phyloP scores from a whole-genome alignment of 108 stramenopile genomes.

The Cafeteria roenbergensis region DNA sequence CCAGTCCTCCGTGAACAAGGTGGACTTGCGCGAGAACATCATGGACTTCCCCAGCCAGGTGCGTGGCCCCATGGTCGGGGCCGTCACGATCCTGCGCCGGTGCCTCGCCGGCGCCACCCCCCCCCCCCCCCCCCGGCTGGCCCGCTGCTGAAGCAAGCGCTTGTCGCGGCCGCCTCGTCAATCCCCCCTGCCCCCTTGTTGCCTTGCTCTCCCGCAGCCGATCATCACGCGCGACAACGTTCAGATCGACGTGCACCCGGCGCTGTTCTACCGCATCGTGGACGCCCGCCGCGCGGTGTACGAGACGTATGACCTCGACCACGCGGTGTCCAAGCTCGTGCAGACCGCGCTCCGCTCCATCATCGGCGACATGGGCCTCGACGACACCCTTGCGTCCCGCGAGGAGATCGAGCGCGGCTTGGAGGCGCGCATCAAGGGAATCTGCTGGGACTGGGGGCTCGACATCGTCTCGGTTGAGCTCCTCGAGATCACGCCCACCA shows the following conservation, averaged over 20 bases:
- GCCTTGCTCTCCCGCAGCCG: no score
- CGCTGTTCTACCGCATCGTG: neutral
- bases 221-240: slow-evolving; percentile 13
- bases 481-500: slow-evolving; percentile 6
- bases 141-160: no score
- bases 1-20: neutral
- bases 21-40: slow-evolving; percentile 4
- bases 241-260: slow-evolving; percentile 2
- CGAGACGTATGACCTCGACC: slow-evolving; percentile 1
- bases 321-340: slow-evolving; percentile 6
- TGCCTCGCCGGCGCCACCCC: no score
- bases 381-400: slow-evolving; percentile 10
- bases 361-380: slow-evolving; percentile 6
- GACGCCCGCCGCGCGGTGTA: neutral
- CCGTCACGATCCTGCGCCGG: no score
- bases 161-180: no score
- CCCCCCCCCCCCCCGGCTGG: no score
- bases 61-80: no score
- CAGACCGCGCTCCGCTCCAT: slow-evolving; percentile 3
- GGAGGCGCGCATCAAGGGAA: neutral
- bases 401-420: slow-evolving; percentile 11
- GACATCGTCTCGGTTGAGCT: slow-evolving; percentile 5
- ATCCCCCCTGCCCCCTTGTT: no score
- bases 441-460: slow-evolving; percentile 4
- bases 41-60: slow-evolving; percentile 9